Conservation (phyloP, 2,329 filamentous ascomycete genomes). For the Ceratocystis albifundus region DNA sequence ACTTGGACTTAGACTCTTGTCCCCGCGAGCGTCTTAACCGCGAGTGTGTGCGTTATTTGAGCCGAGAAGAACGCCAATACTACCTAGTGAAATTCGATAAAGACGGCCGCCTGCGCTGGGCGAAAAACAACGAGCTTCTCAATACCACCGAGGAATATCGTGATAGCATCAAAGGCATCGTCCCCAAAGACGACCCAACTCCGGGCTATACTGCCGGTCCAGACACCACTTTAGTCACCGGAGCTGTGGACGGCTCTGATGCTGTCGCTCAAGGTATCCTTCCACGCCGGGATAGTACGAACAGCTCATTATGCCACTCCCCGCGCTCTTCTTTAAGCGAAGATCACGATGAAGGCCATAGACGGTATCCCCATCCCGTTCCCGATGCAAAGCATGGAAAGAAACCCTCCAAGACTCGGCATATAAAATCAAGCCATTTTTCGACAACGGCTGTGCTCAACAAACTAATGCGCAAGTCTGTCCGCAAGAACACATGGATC, state of each 20-base stretch:
- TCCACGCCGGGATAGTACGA: conserved; percentile 25
- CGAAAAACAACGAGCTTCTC: conserved; percentile 66
- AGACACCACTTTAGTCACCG: conserved; percentile 25
- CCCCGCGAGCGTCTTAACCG: conserved; percentile 62
- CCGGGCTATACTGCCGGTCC: conserved; percentile 38
- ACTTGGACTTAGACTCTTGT: conserved; percentile 58
- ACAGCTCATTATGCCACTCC: conserved; percentile 29
- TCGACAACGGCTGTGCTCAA: conserved; percentile 65
- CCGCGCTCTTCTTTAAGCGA: conserved; percentile 25
- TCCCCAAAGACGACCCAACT: conserved; percentile 48
- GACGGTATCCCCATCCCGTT: conserved; percentile 16
- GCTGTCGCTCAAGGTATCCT: conserved; percentile 15
- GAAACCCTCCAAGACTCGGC: conserved; percentile 14
- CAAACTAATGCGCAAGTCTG: conserved; percentile 63
- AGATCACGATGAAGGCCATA: conserved; percentile 41
- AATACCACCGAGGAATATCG: conserved; percentile 64
- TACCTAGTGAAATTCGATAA: conserved; percentile 69
- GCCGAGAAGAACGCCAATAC: conserved; percentile 64
- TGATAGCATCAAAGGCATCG: conserved; percentile 67
- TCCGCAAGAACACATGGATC: conserved; percentile 85
- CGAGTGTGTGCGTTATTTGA: conserved; percentile 74
- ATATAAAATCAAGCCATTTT: conserved; percentile 41
- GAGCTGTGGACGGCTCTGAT: conserved; percentile 7
- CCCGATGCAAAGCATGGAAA: conserved; percentile 15
- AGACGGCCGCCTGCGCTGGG: conserved; percentile 71